Percentiles rank a stretch among this genome's conserved stretches.
Evolutionary conservation across 2,329 filamentous ascomycete species (phyloP).

Genomic region (Pyrenophora graminea): DNA sequence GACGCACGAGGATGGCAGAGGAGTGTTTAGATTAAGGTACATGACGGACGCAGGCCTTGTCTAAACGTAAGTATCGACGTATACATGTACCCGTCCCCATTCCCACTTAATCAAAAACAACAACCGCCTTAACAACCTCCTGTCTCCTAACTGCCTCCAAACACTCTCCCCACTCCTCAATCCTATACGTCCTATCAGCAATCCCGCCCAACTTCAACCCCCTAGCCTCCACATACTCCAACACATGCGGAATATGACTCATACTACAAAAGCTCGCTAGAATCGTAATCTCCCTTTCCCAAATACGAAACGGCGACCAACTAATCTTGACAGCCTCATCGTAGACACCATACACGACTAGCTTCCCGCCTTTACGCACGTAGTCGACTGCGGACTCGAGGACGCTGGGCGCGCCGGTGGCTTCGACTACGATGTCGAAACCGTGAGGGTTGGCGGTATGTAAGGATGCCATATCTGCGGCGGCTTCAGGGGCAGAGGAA

Average conservation of each 20-base stretch:
- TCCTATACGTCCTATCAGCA: constrained; percentile 72
- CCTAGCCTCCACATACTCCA: constrained; percentile 57
- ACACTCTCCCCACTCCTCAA: constrained; percentile 74
- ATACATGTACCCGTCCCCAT: not conserved
- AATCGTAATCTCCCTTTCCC: constrained; percentile 70
- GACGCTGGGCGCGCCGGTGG: constrained; percentile 70
- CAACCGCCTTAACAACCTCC: constrained; percentile 73
- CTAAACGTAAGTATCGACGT: constrained; percentile 11
- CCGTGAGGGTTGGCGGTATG: constrained; percentile 70
- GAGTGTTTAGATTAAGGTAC: constrained; percentile 65
- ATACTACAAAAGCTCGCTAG: constrained; percentile 72
- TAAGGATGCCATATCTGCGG: constrained; percentile 61
- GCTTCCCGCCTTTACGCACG: constrained; percentile 70
- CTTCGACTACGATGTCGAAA: constrained; percentile 74
- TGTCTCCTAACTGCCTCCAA: constrained; percentile 73
- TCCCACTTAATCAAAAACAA: constrained; percentile 61
- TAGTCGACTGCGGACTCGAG: constrained; percentile 74
- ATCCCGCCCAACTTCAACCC: constrained; percentile 69
- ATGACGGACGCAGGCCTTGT: constrained; percentile 29
- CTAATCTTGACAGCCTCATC: constrained; percentile 64
- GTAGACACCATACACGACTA: constrained; percentile 75
- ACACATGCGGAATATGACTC: constrained; percentile 43
- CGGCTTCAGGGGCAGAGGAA: not conserved
- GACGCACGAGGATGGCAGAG: constrained; percentile 35
- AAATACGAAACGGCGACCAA: constrained; percentile 75